These are phyloP conservation scores for Populus euphratica DNA, from an alignment of 345 rosid genomes.

Conservation along the genomic window DNA sequence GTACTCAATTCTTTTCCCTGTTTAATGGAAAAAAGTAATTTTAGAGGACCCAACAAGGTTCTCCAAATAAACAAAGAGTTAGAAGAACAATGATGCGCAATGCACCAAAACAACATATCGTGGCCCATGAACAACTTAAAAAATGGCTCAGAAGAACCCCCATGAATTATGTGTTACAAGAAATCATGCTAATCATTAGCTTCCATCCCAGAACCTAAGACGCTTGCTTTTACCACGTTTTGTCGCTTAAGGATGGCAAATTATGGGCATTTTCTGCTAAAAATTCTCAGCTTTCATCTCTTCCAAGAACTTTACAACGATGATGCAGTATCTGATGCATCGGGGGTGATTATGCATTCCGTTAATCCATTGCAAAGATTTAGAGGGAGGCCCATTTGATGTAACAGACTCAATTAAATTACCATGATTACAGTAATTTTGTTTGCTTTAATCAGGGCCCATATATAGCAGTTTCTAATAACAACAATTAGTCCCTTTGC, in stretches of 20 bases:
- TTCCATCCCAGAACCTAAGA: slow-evolving; percentile 17
- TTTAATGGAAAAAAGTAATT: slow-evolving; percentile 7
- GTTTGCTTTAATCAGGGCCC: not conserved
- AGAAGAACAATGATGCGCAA: slow-evolving; percentile 2
- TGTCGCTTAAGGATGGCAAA: slow-evolving; percentile 19
- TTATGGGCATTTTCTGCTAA: not conserved
- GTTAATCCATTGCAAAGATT: not conserved
- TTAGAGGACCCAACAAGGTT: not conserved
- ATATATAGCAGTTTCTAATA: not conserved
- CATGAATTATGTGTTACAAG: not conserved
- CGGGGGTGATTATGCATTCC: not conserved
- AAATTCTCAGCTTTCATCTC: not conserved
- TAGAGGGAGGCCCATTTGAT: not conserved
- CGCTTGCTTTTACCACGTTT: slow-evolving; percentile 26
- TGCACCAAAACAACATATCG: not conserved
- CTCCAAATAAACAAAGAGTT: not conserved
- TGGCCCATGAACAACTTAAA: not conserved
- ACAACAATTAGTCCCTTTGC: not conserved
- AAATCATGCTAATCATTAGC: slow-evolving; percentile 9
- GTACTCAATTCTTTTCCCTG: not conserved
- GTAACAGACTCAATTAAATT: not conserved
- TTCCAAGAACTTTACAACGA: not conserved
- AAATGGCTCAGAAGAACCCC: not conserved
- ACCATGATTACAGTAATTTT: not conserved
- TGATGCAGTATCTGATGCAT: not conserved